phyloP scores from a whole-genome alignment of 257 asterid species.

The Solanum clarkiae region DNA sequence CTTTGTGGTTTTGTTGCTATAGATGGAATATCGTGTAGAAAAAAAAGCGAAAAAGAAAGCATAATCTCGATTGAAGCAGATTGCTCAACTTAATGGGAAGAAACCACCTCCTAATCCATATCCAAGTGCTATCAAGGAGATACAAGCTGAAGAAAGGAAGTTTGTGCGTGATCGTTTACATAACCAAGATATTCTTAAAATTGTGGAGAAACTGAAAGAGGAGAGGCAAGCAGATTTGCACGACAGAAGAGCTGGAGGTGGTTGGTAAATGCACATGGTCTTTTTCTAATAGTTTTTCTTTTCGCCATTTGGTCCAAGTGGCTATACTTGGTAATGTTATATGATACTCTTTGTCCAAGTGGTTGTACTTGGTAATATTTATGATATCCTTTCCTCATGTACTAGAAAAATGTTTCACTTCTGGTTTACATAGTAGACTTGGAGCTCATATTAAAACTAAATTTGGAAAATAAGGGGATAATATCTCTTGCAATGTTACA shows the following conservation, averaged over 20 bases:
- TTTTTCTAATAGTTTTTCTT: background rate
- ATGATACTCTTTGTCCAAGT: background rate
- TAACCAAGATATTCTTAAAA: slow-evolving; percentile 20
- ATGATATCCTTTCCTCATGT: background rate
- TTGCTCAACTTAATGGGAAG: slow-evolving; percentile 55
- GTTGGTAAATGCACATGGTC: background rate
- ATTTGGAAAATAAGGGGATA: background rate
- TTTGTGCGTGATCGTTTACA: slow-evolving; percentile 48
- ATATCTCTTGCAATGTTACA: background rate
- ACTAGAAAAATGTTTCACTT: background rate
- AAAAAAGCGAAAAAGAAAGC: slow-evolving; percentile 52
- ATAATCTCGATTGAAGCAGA: slow-evolving; percentile 55
- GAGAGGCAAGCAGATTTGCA: slow-evolving; percentile 32
- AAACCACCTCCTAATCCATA: slow-evolving; percentile 70
- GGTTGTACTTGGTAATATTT: background rate
- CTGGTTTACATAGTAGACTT: background rate
- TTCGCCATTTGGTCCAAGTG: background rate
- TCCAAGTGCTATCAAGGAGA: slow-evolving; percentile 67
- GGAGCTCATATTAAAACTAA: background rate
- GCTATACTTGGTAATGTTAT: background rate
- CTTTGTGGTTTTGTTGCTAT: background rate
- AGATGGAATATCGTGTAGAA: slow-evolving; percentile 68
- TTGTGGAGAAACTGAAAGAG: slow-evolving; percentile 27
- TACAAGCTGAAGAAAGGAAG: slow-evolving; percentile 67
- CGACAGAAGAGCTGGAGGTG: slow-evolving; percentile 27